phyloP scores from a whole-genome alignment of 1,284 basidiomycete genomes.

The Leucoagaricus sp. region DNA sequence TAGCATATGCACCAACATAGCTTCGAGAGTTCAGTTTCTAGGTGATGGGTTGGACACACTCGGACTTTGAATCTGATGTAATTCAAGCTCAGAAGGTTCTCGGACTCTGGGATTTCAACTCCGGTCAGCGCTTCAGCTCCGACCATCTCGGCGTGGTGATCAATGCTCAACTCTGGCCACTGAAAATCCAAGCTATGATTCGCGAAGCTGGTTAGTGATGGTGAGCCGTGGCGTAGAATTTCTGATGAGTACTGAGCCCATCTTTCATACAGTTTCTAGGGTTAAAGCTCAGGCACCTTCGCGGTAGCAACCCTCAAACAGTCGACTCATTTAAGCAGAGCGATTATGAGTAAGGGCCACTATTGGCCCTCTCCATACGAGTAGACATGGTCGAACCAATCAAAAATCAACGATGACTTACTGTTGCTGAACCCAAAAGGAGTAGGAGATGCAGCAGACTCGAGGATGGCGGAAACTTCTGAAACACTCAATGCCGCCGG shows the following conservation, averaged over 20 bases:
- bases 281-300: no score
- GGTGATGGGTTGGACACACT: neutral
- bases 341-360: neutral
- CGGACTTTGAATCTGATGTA: neutral
- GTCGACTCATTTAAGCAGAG: neutral
- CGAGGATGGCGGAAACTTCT: neutral
- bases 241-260: no score
- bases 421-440: neutral
- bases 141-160: neutral
- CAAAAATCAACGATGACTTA: neutral
- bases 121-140: neutral
- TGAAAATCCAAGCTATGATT: neutral
- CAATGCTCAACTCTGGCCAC: neutral
- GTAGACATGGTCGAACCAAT: neutral
- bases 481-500: no score
- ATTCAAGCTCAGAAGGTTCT: neutral
- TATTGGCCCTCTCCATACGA: neutral
- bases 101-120: neutral
- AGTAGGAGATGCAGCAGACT: neutral
- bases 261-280: no score
- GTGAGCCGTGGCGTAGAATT: no score
- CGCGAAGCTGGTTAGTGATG: no score
- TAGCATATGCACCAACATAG: neutral
- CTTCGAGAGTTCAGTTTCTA: neutral
- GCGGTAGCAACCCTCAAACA: neutral